Evolutionary conservation across 345 rosid species (phyloP), one percentile per base, ranked within the genome.

Genomic region (Toxicodendron radicans): DNA sequence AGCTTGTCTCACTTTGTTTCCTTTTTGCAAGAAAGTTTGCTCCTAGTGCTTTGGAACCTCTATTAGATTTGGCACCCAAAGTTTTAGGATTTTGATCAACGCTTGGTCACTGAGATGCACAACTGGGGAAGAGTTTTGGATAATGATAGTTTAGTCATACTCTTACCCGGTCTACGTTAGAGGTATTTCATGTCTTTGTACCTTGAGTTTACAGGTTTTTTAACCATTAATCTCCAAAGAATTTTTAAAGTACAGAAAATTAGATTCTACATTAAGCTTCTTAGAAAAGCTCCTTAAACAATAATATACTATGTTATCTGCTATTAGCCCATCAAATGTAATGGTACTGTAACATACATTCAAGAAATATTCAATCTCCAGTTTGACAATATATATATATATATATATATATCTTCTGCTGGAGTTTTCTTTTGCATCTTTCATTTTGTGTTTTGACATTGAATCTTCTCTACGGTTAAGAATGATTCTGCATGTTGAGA

Each of bases 1-100:
- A 85, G 60, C 70, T 64, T 5, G 64, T 90, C 23, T 67, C 81
- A 20, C 76, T 79, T 1, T 95, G 99, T 65, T 85, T 54, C 59
- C 91, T 93, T 41, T 91, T 93, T 73, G 97, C 98, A 1, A 82
- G 98, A 73, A 93, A 90, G 82, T 91, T 93, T 77, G 83, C 97
- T 66, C 97, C 94, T 0, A 87, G 86, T 58, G 89, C 97, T 52
- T 85, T 92, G 75, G 94, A 85, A 53, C 87, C 97, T 59, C 85
- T 91, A 21, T 74, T 89, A 48, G 75, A 57, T 51, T 64, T 90
- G 68, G 79, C 96, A 53, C 76, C 92, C 51, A 78, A 70, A 70
- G 87, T 81, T 82, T 78, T 90, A 7, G 86, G 89, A 23, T 83
- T 75, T 72, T 89, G 80, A 85, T 46, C 20, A 18, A 5, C 32